These are phyloP conservation scores for Sclerotinia minor DNA, from an alignment of 2,329 filamentous ascomycete species.

Conservation along the genomic window DNA sequence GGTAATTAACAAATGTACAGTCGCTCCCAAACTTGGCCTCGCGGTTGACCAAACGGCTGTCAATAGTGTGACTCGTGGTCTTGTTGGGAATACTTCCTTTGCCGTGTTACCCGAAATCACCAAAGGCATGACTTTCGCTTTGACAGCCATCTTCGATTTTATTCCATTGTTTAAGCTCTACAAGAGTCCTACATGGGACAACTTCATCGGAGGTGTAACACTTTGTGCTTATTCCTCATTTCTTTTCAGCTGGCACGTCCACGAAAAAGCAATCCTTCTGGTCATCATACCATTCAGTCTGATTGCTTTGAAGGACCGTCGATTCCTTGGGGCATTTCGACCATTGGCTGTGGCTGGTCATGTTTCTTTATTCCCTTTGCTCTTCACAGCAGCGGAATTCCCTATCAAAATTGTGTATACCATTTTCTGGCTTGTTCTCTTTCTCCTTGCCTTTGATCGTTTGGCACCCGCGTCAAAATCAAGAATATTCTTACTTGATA, in stretches of 20 bases:
- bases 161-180: slow-evolving; percentile 83
- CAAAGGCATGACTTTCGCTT: slow-evolving; percentile 73
- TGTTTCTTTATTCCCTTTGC: slow-evolving; percentile 88
- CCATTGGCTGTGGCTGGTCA: slow-evolving; percentile 91
- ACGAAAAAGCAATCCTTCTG: slow-evolving; percentile 93
- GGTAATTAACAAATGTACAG: slow-evolving; percentile 46
- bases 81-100: slow-evolving; percentile 92
- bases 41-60: slow-evolving; percentile 72
- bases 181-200: slow-evolving; percentile 77
- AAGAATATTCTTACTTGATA: slow-evolving; percentile 87
- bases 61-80: slow-evolving; percentile 84
- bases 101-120: slow-evolving; percentile 87
- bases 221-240: slow-evolving; percentile 96
- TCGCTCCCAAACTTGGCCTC: slow-evolving; percentile 79
- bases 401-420: slow-evolving; percentile 94
- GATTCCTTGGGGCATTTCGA: slow-evolving; percentile 87
- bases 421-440: slow-evolving; percentile 83
- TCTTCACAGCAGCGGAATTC: slow-evolving; percentile 91
- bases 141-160: slow-evolving; percentile 81
- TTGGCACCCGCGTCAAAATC: slow-evolving; percentile 80
- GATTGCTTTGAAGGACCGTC: slow-evolving; percentile 83
- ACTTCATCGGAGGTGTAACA: slow-evolving; percentile 84
- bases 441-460: slow-evolving; percentile 82
- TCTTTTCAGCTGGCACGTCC: slow-evolving; percentile 97
- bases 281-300: slow-evolving; percentile 95